Evolutionary conservation across 192 early-diverging fungal species (phyloP).

Genomic region (Rhizophagus prolifer): DNA sequence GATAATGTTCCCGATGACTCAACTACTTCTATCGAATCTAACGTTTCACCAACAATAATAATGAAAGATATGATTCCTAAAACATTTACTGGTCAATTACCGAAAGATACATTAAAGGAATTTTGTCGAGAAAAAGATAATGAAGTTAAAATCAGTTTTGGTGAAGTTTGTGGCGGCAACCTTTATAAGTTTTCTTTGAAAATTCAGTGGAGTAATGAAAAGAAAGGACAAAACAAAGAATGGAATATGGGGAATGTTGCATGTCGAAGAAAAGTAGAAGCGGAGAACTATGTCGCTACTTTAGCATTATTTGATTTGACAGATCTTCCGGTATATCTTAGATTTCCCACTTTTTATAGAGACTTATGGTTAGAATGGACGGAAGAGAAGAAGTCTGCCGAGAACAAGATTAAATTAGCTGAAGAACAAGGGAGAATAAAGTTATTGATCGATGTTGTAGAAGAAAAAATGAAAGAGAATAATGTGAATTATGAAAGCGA

Average conservation of each 20-base stretch:
- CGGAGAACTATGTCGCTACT: conserved; percentile 54
- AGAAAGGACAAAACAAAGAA: neutral
- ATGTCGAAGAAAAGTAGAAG: conserved; percentile 43
- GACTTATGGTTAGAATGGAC: conserved; percentile 61
- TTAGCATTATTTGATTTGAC: conserved; percentile 48
- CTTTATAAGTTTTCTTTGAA: conserved; percentile 27
- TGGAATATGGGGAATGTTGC: conserved; percentile 40
- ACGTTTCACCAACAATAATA: neutral
- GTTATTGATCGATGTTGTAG: conserved; percentile 34
- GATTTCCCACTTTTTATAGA: conserved; percentile 56
- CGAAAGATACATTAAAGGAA: conserved; percentile 37
- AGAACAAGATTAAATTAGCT: conserved; percentile 33
- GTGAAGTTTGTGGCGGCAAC: conserved; percentile 1
- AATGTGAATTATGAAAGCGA: neutral
- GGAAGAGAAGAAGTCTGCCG: conserved; percentile 37
- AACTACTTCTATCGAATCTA: neutral
- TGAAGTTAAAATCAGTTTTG: conserved; percentile 34
- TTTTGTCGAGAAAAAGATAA: conserved; percentile 41
- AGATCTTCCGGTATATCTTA: conserved; percentile 50
- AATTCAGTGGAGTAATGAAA: conserved; percentile 35
- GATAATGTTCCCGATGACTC: conserved; percentile 23
- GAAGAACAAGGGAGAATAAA: conserved; percentile 34
- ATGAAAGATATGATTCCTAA: conserved; percentile 34
- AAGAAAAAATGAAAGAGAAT: neutral
- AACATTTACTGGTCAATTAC: conserved; percentile 37